These are phyloP conservation scores for Phytophthora lateralis DNA, from an alignment of 352 stramenopile species.

Conservation along the genomic window DNA sequence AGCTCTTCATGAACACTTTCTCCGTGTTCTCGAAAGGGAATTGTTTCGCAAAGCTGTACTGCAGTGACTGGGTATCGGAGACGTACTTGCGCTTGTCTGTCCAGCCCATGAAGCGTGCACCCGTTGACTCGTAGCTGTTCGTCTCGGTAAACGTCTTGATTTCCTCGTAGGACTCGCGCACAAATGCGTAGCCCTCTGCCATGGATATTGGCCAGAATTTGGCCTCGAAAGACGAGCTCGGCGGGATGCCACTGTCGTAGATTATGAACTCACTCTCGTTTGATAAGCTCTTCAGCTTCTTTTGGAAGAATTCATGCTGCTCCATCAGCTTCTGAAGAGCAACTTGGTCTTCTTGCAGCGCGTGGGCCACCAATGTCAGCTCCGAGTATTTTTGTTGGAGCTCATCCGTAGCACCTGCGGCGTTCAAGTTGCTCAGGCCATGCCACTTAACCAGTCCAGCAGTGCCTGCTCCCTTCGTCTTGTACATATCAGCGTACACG, in stretches of 20 bases:
- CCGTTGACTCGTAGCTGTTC: slow-evolving; percentile 29
- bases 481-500: slow-evolving; percentile 39
- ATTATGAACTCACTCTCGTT: slow-evolving; percentile 9
- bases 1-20: slow-evolving; percentile 37
- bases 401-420: neutral
- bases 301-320: slow-evolving; percentile 31
- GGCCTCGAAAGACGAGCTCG: slow-evolving; percentile 40
- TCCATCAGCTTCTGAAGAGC: slow-evolving; percentile 28
- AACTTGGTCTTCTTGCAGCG: slow-evolving; percentile 48
- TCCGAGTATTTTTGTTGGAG: slow-evolving; percentile 31
- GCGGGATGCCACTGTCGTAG: slow-evolving; percentile 33
- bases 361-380: slow-evolving; percentile 40
- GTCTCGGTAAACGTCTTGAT: slow-evolving; percentile 38
- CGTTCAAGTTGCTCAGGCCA: neutral
- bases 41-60: slow-evolving; percentile 45
- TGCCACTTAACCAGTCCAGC: slow-evolving; percentile 12
- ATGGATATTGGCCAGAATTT: slow-evolving; percentile 25
- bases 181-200: slow-evolving; percentile 39
- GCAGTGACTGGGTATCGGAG: slow-evolving; percentile 19
- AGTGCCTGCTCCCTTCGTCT: slow-evolving; percentile 16
- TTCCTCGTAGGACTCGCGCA: slow-evolving; percentile 53
- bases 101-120: slow-evolving; percentile 48
- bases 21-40: slow-evolving; percentile 36
- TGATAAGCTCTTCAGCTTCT: slow-evolving; percentile 17
- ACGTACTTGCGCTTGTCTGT: slow-evolving; percentile 49